These are phyloP conservation scores for Aspergillus leporis DNA, from an alignment of 495 filamentous ascomycete species.

Conservation along the genomic window DNA sequence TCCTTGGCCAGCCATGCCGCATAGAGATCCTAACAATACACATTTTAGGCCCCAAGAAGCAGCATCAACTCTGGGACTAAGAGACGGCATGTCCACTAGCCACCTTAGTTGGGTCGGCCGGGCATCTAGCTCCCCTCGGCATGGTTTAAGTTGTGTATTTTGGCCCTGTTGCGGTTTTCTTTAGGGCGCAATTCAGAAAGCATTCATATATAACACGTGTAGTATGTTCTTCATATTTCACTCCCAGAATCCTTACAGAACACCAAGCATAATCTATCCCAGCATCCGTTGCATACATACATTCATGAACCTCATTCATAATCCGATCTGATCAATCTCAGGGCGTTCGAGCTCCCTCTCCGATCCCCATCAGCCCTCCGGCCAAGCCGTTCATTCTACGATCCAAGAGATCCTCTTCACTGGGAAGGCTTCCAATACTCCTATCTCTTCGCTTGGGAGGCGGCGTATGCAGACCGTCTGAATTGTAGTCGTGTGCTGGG, in stretches of 20 bases:
- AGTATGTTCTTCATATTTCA: too few relatives aligned
- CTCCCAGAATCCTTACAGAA: neutral
- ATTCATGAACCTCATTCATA: neutral
- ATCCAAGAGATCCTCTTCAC: slow-evolving; percentile 80
- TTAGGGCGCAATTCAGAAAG: too few relatives aligned
- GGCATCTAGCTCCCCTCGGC: too few relatives aligned
- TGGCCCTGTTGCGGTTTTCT: too few relatives aligned
- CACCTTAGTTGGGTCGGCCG: too few relatives aligned
- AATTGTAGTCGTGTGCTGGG: slow-evolving; percentile 25
- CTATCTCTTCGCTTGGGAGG: slow-evolving; percentile 37
- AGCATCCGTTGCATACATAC: neutral
- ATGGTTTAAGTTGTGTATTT: too few relatives aligned
- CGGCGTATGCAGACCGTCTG: slow-evolving; percentile 26
- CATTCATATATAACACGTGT: too few relatives aligned
- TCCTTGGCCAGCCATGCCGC: too few relatives aligned
- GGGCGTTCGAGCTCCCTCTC: slow-evolving; percentile 46
- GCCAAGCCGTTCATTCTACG: slow-evolving; percentile 84
- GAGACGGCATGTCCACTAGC: too few relatives aligned
- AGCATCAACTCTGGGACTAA: too few relatives aligned
- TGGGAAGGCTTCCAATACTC: slow-evolving; percentile 73
- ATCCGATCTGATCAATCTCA: slow-evolving; percentile 6
- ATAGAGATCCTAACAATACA: too few relatives aligned
- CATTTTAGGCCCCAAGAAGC: too few relatives aligned
- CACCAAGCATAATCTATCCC: neutral
- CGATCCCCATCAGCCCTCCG: slow-evolving; percentile 71